Evolutionary conservation across 163 green algal genomes (phyloP), one percentile per base, ranked within the genome.

Genomic region (Scenedesmus sp.): DNA sequence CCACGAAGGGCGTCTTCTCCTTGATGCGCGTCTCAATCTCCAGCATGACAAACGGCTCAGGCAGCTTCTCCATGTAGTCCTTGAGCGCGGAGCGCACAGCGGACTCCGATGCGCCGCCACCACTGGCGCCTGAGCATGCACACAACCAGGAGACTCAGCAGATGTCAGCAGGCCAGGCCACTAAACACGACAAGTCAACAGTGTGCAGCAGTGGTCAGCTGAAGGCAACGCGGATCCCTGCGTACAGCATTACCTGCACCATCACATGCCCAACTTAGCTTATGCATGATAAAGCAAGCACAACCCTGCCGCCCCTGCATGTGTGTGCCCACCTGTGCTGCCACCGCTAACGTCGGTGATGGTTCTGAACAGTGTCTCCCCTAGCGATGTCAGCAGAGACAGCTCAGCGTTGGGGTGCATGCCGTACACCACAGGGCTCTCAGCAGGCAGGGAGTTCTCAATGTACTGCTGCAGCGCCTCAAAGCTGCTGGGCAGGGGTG

Each of bases 381-480:
- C 97, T 92, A 98, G 92, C 46, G 94, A 95, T 56, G 96, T 99
- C 70, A 98, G 94, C 93, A 99, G 95, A 9, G 93, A 96, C 76
- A 99, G 95, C 95, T 98, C 95, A 5, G 97, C 97, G 88, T 99
- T 99, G 87, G 96, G 88, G 93, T 99, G 97, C 96, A 99, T 97
- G 92, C 97, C 96, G 93, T 99, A 99, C 83, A 99, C 91, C 3
- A 97, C 95, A 13, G 97, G 97, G 52, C 94, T 97, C 92, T 99
- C 97, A 12, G 95, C 91, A 0, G 97, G 97, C 93, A 98, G 94
- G 59, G 91, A 88, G 12, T 88, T 96, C 94, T 98, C 97, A 88
- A 99, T 97, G 93, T 97, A 97, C n/a, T 96, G 89, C 90, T 92
- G 93, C 91, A 99, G 95, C 34, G 46, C 85, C 23, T 93, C 94